Percentiles rank a stretch among this genome's conserved stretches.
Conservation (phyloP, 208 protist genomes). For the Leishmania turanica region DNA sequence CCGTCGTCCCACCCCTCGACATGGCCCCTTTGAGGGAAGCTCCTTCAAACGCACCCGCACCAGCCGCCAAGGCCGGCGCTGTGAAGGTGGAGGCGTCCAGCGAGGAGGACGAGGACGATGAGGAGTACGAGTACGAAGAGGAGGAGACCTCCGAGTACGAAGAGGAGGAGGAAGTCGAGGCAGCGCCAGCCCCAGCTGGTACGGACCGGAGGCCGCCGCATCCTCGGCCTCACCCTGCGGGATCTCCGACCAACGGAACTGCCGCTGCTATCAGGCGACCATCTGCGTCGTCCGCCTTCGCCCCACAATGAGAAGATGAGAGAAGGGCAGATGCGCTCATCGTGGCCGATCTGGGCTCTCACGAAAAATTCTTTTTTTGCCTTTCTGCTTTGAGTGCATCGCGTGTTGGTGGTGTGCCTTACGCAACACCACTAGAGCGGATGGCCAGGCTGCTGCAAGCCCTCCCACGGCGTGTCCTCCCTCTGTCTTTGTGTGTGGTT, state of each 20-base stretch:
- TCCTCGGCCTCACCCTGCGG: not conserved
- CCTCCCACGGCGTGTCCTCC: too few relatives aligned
- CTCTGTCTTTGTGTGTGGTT: not conserved
- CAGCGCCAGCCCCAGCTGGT: not conserved
- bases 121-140: constrained; percentile 16
- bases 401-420: too few relatives aligned
- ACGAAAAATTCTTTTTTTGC: too few relatives aligned
- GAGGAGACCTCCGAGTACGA: not conserved
- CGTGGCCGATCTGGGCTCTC: not conserved
- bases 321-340: not conserved
- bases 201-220: not conserved
- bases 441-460: too few relatives aligned
- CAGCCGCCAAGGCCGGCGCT: constrained; percentile 1
- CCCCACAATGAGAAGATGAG: not conserved
- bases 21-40: not conserved
- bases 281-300: not conserved
- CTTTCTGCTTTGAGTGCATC: too few relatives aligned
- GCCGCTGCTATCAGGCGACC: not conserved
- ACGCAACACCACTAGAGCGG: too few relatives aligned
- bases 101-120: constrained; percentile 12
- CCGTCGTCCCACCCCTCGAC: not conserved
- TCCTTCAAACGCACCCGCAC: not conserved
- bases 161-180: constrained; percentile 7
- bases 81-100: constrained; percentile 9
- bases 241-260: not conserved